Base-by-base conservation (phyloP, 768 basidiomycete species). In the Pleurotus sapidus region DNA sequence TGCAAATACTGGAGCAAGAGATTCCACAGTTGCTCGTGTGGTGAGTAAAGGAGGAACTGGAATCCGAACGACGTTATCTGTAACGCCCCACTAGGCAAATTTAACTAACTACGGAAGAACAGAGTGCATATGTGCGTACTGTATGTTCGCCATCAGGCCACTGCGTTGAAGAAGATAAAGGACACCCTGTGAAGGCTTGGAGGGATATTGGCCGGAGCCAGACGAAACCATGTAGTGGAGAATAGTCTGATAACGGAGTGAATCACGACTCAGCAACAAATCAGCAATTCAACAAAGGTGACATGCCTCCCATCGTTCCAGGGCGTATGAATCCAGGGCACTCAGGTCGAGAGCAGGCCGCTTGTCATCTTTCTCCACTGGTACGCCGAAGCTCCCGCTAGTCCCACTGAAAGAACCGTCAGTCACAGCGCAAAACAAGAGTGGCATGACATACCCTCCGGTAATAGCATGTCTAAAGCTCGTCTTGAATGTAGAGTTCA, bases 211-310 rank as follows among this genome's bases (percentile, higher is more conserved):
- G n/a, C 86, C 91, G 25, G 84, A 85, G 11, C 87, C 91, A 30
- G 91, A 96, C 7, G 93, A 95, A 3, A 99, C 97, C 95, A 99
- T 97, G 67, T 92, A 98, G 71, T 98, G 94, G 45, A 98, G 79
- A 64, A 98, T 96, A 0, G 93, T 95, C 95, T 98, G 60, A 27
- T 25, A 46, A 42, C 42, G 18, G 20, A 12, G 49, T 17, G 24
- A 18, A 23, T 56, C 14, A 23, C 23, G 20, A 46, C 55, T 18
- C 55, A 39, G 30, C 8, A 34, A 34, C 30, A 34, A 9, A 11
- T 34, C 30, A 34, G 8, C 30, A 34, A 9, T 11, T 11, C 8
- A 34, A 34, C 30, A 34, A 34, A 11, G 8, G 9, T 9, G 4
- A 67, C 79, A 60, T 61, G 89, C 93, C 84, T 97, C 94, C 94